Base-by-base conservation (phyloP, 805 yeast genomes). In the Metschnikowia anglica region DNA sequence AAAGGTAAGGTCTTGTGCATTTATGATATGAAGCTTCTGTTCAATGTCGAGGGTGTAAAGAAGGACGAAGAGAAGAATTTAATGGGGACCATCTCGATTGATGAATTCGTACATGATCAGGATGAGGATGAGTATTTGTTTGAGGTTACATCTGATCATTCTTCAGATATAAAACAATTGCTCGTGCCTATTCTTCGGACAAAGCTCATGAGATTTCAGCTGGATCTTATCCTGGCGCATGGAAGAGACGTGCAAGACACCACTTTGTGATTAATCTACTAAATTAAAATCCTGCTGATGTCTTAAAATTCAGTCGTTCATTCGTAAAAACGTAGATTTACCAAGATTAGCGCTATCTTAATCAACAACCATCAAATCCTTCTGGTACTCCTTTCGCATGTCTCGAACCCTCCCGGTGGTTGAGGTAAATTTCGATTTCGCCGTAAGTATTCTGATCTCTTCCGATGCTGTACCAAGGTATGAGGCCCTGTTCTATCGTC, bases 351-450 rank as follows among this genome's bases (percentile, higher is more conserved):
- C 11, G 20, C 4, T 8, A 23, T 20, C 23, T 24, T 20, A 19
- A 18, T 20, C 27, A 44, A 31, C 38, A 42, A n/a, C 49, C 65
- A 49, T 68, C 79, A 62, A 89, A 89, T 6, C 95, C 95, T 40
- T 83, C 85, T 2, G 97, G 97, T 10, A 88, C 96, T 6, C 95
- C 96, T 47, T 76, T 76, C 0, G 96, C 96, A 51, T 81, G 88
- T 39, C 74, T 67, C 63, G 72, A 76, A 52, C 88, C 88, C 73
- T 56, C 68, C 48, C 73, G 66, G 45, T 59, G 58, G 17, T 73
- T 74, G 20, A 69, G 59, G 34, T 69, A 70, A 4, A 73, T 55
- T 48, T 67, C 73, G 5, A 70, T 68, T 9, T 64, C 66, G 15
- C 72, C 75, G n/a, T 80, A 77, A 27, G 77, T 78, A 51, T 81